Percentiles rank a stretch among this genome's conserved stretches.
Conservation (phyloP, 1,139 yeast species). For the Debaryomyces nepalensis region DNA sequence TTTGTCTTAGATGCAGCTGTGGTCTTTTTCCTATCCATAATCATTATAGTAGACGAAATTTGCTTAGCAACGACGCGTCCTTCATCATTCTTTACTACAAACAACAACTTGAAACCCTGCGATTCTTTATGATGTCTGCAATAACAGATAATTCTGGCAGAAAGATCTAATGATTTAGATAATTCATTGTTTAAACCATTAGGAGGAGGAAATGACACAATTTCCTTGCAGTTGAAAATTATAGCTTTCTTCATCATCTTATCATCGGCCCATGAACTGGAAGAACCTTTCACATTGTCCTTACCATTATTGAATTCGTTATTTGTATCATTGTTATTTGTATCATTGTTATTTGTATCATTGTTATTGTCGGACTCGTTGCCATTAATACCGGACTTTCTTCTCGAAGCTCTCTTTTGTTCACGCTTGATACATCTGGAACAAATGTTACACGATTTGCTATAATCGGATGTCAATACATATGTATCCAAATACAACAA, state of each 20-base stretch:
- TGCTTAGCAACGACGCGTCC: slow-evolving; percentile 74
- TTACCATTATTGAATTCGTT: slow-evolving; percentile 22
- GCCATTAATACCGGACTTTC: slow-evolving; percentile 60
- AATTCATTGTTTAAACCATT: slow-evolving; percentile 43
- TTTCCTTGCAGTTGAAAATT: slow-evolving; percentile 88
- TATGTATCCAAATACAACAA: slow-evolving; percentile 68
- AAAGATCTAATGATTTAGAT: slow-evolving; percentile 63
- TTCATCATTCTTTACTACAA: slow-evolving; percentile 64
- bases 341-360: slow-evolving; percentile 16
- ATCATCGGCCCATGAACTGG: slow-evolving; percentile 77
- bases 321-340: too few relatives aligned
- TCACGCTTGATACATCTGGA: slow-evolving; percentile 88
- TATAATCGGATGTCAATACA: slow-evolving; percentile 60
- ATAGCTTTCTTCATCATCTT: slow-evolving; percentile 77
- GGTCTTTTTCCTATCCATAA: slow-evolving; percentile 89
- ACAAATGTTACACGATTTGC: slow-evolving; percentile 75
- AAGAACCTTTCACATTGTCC: slow-evolving; percentile 36
- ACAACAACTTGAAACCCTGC: slow-evolving; percentile 76
- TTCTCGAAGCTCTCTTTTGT: slow-evolving; percentile 88
- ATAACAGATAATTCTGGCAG: slow-evolving; percentile 90
- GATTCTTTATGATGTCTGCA: slow-evolving; percentile 92
- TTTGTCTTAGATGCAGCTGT: slow-evolving; percentile 23
- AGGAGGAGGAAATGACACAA: slow-evolving; percentile 74
- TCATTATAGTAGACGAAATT: slow-evolving; percentile 75
- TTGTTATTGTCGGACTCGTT: slow-evolving; percentile 19